Percentiles rank a stretch among this genome's conserved stretches.
Conservation (phyloP, 495 filamentous ascomycete genomes). For the Cudoniella acicularis region DNA sequence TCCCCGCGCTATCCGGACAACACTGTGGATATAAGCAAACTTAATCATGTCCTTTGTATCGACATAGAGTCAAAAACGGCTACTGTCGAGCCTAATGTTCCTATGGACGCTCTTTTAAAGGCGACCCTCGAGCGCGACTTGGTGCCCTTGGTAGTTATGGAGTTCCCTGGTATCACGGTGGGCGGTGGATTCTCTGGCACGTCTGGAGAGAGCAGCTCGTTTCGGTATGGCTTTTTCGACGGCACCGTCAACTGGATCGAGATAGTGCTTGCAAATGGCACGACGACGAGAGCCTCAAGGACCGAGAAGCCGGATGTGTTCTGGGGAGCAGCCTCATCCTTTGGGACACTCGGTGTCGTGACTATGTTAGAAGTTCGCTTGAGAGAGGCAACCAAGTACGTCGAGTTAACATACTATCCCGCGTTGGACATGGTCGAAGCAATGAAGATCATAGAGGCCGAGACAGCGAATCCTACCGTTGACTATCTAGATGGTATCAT, state of each 20-base stretch:
- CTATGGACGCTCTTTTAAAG: conserved; percentile 59
- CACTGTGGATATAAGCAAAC: conserved; percentile 46
- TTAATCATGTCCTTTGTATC: conserved; percentile 28
- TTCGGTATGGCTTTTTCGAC: conserved; percentile 58
- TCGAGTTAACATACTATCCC: conserved; percentile 52
- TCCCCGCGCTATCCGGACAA: conserved; percentile 36
- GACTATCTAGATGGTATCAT: conserved; percentile 46
- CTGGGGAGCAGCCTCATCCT: conserved; percentile 47
- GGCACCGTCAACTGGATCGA: conserved; percentile 49
- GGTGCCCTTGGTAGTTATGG: conserved; percentile 55
- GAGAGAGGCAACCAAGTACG: conserved; percentile 46
- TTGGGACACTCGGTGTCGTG: conserved; percentile 53
- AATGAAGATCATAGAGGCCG: conserved; percentile 25
- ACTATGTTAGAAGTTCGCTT: conserved; percentile 54
- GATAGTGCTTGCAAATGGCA: conserved; percentile 54
- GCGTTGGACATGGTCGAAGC: conserved; percentile 38
- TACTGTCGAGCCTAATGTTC: conserved; percentile 61
- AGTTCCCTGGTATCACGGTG: conserved; percentile 62
- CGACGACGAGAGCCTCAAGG: conserved; percentile 38
- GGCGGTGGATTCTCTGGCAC: conserved; percentile 61
- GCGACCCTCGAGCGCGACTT: conserved; percentile 48
- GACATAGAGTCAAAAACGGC: conserved; percentile 43
- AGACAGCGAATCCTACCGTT: conserved; percentile 24
- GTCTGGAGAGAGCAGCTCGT: conserved; percentile 55
- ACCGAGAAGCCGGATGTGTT: conserved; percentile 32